Conservation (phyloP, 768 basidiomycete genomes). For the Kwoniella sp. region DNA sequence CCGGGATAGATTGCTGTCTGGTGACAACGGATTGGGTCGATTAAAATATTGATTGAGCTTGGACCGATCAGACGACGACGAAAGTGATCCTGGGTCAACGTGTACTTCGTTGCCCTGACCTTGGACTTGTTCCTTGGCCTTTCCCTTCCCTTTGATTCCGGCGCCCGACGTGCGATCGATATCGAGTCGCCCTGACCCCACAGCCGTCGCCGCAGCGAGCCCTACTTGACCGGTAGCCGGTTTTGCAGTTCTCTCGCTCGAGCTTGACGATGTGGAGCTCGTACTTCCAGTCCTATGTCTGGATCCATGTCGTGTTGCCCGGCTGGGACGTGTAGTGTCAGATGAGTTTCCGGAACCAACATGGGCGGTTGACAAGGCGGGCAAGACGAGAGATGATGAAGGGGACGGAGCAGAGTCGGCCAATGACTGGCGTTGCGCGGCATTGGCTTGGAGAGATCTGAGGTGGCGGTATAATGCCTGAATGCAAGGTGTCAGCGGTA, state of each 20-base stretch:
- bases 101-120: background rate
- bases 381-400: conserved; percentile 28
- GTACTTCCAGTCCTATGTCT: conserved; percentile 17
- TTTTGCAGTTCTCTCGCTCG: conserved; percentile 40
- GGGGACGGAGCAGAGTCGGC: conserved; percentile 31
- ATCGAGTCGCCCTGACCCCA: background rate
- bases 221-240: conserved; percentile 12
- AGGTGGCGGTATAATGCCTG: conserved; percentile 43
- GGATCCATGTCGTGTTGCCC: background rate
- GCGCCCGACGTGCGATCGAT: background rate
- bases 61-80: background rate
- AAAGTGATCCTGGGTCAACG: background rate
- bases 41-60: too few species aligned
- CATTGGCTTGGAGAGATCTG: conserved; percentile 24
- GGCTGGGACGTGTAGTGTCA: background rate
- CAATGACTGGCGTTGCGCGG: conserved; percentile 12
- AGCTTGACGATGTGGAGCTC: conserved; percentile 37
- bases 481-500: background rate
- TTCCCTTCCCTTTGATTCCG: conserved; percentile 13
- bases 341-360: conserved; percentile 7
- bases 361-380: background rate
- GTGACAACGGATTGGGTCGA: background rate
- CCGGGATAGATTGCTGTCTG: background rate
- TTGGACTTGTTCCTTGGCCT: background rate
- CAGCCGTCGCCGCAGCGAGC: background rate